These are phyloP conservation scores for Capsella rubella DNA, from an alignment of 441 rosid genomes.

Conservation along the genomic window DNA sequence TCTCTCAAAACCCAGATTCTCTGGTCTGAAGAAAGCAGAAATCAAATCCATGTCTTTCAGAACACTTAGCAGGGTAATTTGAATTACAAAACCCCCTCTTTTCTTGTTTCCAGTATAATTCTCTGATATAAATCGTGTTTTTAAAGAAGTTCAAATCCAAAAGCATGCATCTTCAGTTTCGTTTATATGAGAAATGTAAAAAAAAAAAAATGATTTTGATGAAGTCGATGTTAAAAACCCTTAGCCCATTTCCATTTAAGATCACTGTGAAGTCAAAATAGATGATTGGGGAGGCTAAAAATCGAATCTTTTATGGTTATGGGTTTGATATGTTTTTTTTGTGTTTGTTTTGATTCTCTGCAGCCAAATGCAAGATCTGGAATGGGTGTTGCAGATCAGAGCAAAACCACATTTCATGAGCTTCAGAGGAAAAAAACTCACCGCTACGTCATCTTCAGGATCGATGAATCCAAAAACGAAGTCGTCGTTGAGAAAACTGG, in stretches of 20 bases:
- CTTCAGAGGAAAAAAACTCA: constrained; percentile 82
- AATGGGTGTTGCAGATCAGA: constrained; percentile 76
- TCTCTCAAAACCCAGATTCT: constrained; percentile 16
- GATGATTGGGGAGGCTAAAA: neutral
- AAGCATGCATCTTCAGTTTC: constrained; percentile 30
- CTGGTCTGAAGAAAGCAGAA: constrained; percentile 18
- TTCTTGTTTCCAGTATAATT: no score
- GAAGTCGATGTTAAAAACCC: neutral
- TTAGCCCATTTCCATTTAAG: neutral
- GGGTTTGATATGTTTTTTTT: neutral
- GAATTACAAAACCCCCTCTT: neutral
- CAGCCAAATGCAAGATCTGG: constrained; percentile 82
- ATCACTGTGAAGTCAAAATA: neutral
- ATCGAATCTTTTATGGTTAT: constrained; percentile 20
- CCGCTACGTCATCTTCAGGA: constrained; percentile 82
- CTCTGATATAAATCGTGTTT: no score
- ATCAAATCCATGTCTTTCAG: constrained; percentile 41
- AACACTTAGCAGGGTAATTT: constrained; percentile 37
- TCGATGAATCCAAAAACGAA: constrained; percentile 78
- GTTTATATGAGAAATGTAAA: neutral
- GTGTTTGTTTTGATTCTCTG: neutral
- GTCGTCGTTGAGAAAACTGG: constrained; percentile 89
- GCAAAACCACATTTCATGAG: constrained; percentile 64
- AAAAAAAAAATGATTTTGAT: constrained; percentile 4
- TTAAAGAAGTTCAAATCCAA: no score